Evolutionary conservation across 306 rosid species (phyloP), one percentile per base, ranked within the genome.

Genomic region (Heteromeles arbutifolia): DNA sequence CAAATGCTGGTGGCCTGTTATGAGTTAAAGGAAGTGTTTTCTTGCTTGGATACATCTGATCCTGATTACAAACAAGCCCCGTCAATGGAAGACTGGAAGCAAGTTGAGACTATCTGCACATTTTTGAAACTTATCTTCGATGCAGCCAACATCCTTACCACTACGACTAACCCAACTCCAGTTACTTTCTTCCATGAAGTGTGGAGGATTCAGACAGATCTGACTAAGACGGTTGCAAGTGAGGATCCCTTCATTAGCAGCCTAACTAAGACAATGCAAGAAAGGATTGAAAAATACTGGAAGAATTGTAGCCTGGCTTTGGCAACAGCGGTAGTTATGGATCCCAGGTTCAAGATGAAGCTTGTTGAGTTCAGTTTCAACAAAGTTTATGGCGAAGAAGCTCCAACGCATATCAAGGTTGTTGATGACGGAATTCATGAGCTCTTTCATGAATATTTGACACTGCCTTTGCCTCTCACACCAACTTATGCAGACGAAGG

Each of bases 291-390:
- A 22, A 84, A 79, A 74, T 95, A 95, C 93, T 92, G 97, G 97
- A 92, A 76, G 81, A 89, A 90, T 63, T 85, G 93, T 82, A 80
- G 88, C 82, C 82, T 95, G 78, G 88, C 94, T 77, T 85, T 92
- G 87, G 97, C 99, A 21, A 73, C 88, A 65, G 97, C 97, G 0
- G 98, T 95, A 54, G 97, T 88, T 21, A 88, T 95, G 97, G 97
- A 95, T 85, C 98, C 98, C 64, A 88, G 97, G 64, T 92, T 95
- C 84, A 95, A 95, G 89, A 89, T 92, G 97, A 92, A 92, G 91
- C 92, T 95, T 74, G 96, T 95, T 32, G 97, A 95, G 88, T 95
- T 92, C 62, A 90, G 97, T 85, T 95, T 95, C 91, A 81, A 95
- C 52, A 90, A 88, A 83, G 77, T 92, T 64, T 89, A 83, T 37